Base-by-base conservation (phyloP, 2,329 filamentous ascomycete species). In the Botrytis pseudocinerea region DNA sequence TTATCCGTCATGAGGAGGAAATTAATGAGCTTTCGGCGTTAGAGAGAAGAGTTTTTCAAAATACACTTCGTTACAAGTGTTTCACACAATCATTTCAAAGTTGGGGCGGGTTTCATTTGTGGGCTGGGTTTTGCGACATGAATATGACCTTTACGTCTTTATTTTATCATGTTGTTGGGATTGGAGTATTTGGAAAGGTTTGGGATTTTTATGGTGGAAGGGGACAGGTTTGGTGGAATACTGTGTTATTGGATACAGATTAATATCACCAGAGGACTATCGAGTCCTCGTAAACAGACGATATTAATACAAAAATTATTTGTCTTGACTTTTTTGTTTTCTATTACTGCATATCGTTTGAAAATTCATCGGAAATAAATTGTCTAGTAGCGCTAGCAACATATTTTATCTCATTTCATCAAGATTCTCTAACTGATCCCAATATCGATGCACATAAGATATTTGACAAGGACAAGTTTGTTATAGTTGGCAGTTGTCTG, bases 71-170 rank as follows among this genome's bases (percentile, higher is more conserved):
- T 32, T 22, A 42, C 46, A 16, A 57, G 48, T 32, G 65, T 38
- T 60, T 72, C 60, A 40, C n/a, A 59, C 69, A 59, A 38, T 69
- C 63, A 68, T 68, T 72, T 72, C 35, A 54, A n/a, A 57, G 35
- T 46, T 69, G 62, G 57, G 2, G 22, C 18, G 44, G 69, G 4
- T 65, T 57, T 71, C 46, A 35, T 65, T 57, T 42, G 69, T 71
- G 38, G 44, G 57, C 22, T 40, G 44, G 42, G 20, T 28, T 57
- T 65, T 35, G 35, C 4, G 60, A 42, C 25, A 68, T 68, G 51
- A 60, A 35, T 25, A 72, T 72, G 70, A 60, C 18, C n/a, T 60
- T 72, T 46, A 72, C 48, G 70, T 72, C 35, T 46, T 38, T 32
- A 69, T 69, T 32, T 32, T 25, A 42, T 60, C 70, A 69, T 35